Conservation (phyloP, 768 basidiomycete species). For the Termitomyces sp. region DNA sequence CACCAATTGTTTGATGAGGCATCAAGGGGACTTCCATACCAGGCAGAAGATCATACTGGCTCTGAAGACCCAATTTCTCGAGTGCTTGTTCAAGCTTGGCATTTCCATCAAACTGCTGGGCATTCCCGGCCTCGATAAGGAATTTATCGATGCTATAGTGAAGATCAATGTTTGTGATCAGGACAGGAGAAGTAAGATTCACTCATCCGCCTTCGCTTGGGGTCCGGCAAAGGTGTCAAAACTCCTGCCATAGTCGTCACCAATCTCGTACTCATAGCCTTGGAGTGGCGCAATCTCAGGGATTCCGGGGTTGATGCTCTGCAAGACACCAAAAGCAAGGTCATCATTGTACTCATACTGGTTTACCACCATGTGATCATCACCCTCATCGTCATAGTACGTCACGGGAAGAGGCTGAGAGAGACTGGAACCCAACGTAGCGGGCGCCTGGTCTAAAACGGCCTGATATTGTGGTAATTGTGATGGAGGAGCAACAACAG, state of each 20-base stretch:
- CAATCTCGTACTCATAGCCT: slow-evolving; percentile 27
- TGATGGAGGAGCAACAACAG: not conserved
- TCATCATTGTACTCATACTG: slow-evolving; percentile 14
- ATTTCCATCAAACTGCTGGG: slow-evolving; percentile 54
- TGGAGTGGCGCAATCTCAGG: slow-evolving; percentile 20
- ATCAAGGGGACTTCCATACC: slow-evolving; percentile 58
- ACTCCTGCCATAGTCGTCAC: slow-evolving; percentile 42
- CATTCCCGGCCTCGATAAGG: slow-evolving; percentile 47
- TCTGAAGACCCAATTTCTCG: slow-evolving; percentile 42
- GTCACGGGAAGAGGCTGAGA: not conserved
- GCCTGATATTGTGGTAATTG: not conserved
- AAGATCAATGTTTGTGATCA: not conserved
- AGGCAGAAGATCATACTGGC: slow-evolving; percentile 41
- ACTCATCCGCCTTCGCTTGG: slow-evolving; percentile 46
- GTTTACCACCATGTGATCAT: slow-evolving; percentile 5
- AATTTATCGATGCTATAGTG: slow-evolving; percentile 45
- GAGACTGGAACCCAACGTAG: slow-evolving; percentile 17
- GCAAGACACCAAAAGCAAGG: slow-evolving; percentile 3
- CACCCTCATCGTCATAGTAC: not conserved
- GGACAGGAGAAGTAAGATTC: slow-evolving; percentile 14
- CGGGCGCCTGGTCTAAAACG: not conserved
- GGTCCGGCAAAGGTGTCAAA: slow-evolving; percentile 39
- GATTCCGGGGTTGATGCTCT: slow-evolving; percentile 8
- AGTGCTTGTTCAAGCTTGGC: slow-evolving; percentile 54
- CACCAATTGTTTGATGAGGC: slow-evolving; percentile 64